Evolutionary conservation across 139 green algal species (phyloP).

Genomic region (Ettlia oleoabundans): DNA sequence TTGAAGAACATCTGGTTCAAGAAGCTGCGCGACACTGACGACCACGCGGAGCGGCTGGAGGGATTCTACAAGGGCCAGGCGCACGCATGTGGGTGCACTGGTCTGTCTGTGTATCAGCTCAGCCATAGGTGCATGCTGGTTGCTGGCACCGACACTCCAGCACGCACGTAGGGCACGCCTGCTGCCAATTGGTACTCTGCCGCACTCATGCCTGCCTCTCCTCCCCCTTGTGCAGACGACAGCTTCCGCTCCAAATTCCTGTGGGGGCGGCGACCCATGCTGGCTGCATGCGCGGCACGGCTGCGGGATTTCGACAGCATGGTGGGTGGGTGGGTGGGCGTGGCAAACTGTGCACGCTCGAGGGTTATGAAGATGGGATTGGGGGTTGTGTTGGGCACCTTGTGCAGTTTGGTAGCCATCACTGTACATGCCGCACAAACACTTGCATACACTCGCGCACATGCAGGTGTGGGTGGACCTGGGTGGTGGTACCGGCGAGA

Average conservation of each 20-base stretch:
- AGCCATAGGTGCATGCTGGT: too few relatives aligned
- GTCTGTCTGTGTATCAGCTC: too few relatives aligned
- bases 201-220: background rate
- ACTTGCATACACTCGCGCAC: too few relatives aligned
- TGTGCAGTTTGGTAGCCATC: too few relatives aligned
- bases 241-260: slow-evolving; percentile 93
- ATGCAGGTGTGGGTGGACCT: slow-evolving; percentile 75
- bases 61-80: slow-evolving; percentile 87
- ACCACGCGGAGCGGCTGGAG: slow-evolving; percentile 85
- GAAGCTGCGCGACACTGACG: slow-evolving; percentile 53
- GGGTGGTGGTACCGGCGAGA: slow-evolving; percentile 90
- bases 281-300: slow-evolving; percentile 87
- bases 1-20: slow-evolving; percentile 90
- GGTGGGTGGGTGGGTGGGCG: slow-evolving; percentile 72
- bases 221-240: slow-evolving; percentile 81
- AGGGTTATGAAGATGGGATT: background rate
- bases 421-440: too few relatives aligned
- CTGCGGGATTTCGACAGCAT: slow-evolving; percentile 70
- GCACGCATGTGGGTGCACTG: slow-evolving; percentile 64
- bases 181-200: background rate
- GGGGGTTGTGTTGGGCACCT: too few relatives aligned
- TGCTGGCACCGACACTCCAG: background rate
- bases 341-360: too few relatives aligned
- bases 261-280: slow-evolving; percentile 91
- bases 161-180: background rate